A percentile compares a stretch with the other conserved stretches of the same genome.
phyloP scores from a whole-genome alignment of 805 yeast species.

The Hanseniaspora meyeri region DNA sequence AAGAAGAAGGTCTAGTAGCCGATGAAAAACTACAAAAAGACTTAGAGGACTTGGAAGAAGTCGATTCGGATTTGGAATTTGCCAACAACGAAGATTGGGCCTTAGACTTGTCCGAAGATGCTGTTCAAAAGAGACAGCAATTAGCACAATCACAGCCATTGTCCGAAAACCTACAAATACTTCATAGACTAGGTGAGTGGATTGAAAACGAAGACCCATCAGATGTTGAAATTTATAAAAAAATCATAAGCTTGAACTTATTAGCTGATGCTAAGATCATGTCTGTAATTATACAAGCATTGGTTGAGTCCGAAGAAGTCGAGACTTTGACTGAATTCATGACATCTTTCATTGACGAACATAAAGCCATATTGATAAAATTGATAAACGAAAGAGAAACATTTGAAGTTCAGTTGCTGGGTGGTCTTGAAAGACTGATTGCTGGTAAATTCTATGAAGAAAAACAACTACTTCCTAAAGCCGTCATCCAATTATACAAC shows the following conservation, averaged over 20 bases:
- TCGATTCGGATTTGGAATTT: neutral
- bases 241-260: slow-evolving; percentile 68
- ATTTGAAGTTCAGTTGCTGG: slow-evolving; percentile 79
- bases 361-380: slow-evolving; percentile 72
- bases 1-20: slow-evolving; percentile 32
- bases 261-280: slow-evolving; percentile 61
- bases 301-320: slow-evolving; percentile 63
- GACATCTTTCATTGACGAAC: slow-evolving; percentile 51
- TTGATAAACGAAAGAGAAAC: slow-evolving; percentile 47
- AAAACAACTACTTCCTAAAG: slow-evolving; percentile 64
- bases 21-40: slow-evolving; percentile 9
- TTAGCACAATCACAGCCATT: slow-evolving; percentile 39
- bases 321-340: slow-evolving; percentile 22
- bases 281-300: slow-evolving; percentile 82
- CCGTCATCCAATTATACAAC: slow-evolving; percentile 70
- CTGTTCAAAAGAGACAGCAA: slow-evolving; percentile 80
- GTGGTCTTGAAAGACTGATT: slow-evolving; percentile 88
- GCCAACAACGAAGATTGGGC: slow-evolving; percentile 68
- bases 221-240: slow-evolving; percentile 87
- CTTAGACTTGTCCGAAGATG: slow-evolving; percentile 92
- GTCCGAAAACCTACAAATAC: slow-evolving; percentile 36
- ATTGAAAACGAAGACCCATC: slow-evolving; percentile 52
- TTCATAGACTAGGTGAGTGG: slow-evolving; percentile 86
- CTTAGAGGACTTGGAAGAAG: slow-evolving; percentile 41
- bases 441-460: slow-evolving; percentile 69